Base-by-base conservation (phyloP, 352 stramenopile genomes). In the Thraustochytrium sp. region DNA sequence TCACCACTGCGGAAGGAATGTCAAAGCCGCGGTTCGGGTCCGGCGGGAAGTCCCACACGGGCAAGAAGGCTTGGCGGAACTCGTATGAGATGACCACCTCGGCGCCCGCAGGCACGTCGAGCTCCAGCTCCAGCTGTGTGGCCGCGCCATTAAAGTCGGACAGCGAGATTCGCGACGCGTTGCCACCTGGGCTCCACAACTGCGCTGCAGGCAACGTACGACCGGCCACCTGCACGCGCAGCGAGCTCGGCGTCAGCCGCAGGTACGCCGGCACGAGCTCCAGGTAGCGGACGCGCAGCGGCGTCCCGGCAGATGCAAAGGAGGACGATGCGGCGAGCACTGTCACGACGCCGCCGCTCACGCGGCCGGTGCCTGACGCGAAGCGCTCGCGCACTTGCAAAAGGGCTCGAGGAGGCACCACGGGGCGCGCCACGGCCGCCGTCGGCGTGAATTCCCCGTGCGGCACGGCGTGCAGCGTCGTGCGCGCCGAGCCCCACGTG, bases 1-100 rank as follows among this genome's bases (percentile, higher is more conserved):
- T 21, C 13, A 72, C n/a, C 2, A 75, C 40, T 87, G 90, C n/a
- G 91, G 88, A 16, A 88, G 90, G 83, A 23, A 94, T 88, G 55
- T 95, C 91, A 80, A 95, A 95, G 48, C 92, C 92, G 13, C 92
- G 90, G 74, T 93, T 95, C 42, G 92, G 90, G 83, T 95, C 92
- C 0, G 91, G 91, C 16, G 92, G 92, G 72, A 95, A 92, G 55
- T 93, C 89, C 16, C 89, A 92, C 18, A 95, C 85, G 4, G 90
- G 90, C 49, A 95, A 55, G 82, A 95, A 95, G 38, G 85, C 88
- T 76, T 94, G 93, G 29, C 94, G 89, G 80, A 95, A 91, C 42
- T 92, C 86, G 54, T 94, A 85, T 9, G 90, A 93, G 36, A 94
- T 88, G 9, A 92, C 83, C 5, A 94, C 59, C 73, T 64, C 93